Conservation (phyloP, 2,329 filamentous ascomycete species). For the Thielaviopsis musarum region DNA sequence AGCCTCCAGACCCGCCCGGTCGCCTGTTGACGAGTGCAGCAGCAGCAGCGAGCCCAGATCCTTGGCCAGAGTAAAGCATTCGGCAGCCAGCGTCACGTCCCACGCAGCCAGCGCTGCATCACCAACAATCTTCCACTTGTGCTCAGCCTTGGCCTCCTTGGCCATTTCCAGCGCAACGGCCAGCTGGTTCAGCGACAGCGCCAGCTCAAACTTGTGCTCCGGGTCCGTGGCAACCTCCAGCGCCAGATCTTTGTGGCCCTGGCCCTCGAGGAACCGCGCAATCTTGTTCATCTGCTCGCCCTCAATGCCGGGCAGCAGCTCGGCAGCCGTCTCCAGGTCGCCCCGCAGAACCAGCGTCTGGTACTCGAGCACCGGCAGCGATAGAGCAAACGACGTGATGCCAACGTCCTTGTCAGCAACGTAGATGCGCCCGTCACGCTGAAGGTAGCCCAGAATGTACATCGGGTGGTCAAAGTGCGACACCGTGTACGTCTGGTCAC, state of each 20-base stretch:
- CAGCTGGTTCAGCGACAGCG: conserved; percentile 66
- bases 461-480: conserved; percentile 91
- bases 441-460: conserved; percentile 91
- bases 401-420: conserved; percentile 90
- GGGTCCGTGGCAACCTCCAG: conserved; percentile 86
- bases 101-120: conserved; percentile 75
- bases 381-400: conserved; percentile 78
- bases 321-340: conserved; percentile 80
- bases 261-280: conserved; percentile 88
- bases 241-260: conserved; percentile 91
- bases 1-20: conserved; percentile 54
- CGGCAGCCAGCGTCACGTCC: conserved; percentile 75
- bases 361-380: conserved; percentile 85
- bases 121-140: conserved; percentile 97
- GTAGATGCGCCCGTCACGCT: conserved; percentile 88
- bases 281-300: conserved; percentile 96
- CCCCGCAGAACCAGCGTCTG: conserved; percentile 88
- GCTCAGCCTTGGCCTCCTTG: conserved; percentile 67
- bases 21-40: conserved; percentile 71
- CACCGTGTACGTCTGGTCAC: conserved; percentile 94
- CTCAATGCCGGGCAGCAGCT: conserved; percentile 70
- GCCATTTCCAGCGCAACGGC: conserved; percentile 76
- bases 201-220: conserved; percentile 92
- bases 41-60: conserved; percentile 81
- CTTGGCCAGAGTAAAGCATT: conserved; percentile 83